Evolutionary conservation across 768 basidiomycete species (phyloP).

Genomic region (Tulasnella sp.): DNA sequence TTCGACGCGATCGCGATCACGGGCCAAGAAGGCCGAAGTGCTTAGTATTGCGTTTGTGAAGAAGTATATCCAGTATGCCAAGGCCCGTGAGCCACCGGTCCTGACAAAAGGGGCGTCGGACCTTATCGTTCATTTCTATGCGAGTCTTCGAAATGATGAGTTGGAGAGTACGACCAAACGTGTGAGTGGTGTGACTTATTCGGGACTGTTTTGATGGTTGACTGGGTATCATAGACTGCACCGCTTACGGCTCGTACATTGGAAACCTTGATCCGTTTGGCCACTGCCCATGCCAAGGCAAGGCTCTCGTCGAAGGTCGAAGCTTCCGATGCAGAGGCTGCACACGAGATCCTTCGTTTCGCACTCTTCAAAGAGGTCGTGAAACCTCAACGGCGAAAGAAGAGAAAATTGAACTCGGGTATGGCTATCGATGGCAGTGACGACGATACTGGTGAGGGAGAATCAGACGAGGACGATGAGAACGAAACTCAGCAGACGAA

Average conservation of each 20-base stretch:
- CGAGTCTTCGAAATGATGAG: slow-evolving; percentile 82
- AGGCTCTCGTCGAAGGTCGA: slow-evolving; percentile 78
- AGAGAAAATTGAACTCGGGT: slow-evolving; percentile 71
- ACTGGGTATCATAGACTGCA: slow-evolving; percentile 54
- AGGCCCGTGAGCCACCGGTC: slow-evolving; percentile 70
- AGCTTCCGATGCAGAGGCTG: slow-evolving; percentile 71
- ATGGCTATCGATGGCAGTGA: slow-evolving; percentile 31
- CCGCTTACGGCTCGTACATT: slow-evolving; percentile 96
- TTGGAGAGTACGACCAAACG: slow-evolving; percentile 81
- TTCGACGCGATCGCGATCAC: slow-evolving; percentile 36
- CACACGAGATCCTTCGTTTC: slow-evolving; percentile 91
- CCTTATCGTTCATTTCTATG: slow-evolving; percentile 85
- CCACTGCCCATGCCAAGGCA: slow-evolving; percentile 95
- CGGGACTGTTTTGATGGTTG: not conserved
- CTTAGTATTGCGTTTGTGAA: slow-evolving; percentile 91
- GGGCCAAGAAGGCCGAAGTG: slow-evolving; percentile 57
- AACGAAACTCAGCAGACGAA: slow-evolving; percentile 14
- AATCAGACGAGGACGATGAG: slow-evolving; percentile 36
- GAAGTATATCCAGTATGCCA: slow-evolving; percentile 97
- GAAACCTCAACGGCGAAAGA: slow-evolving; percentile 66
- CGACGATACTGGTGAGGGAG: slow-evolving; percentile 39
- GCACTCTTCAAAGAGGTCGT: slow-evolving; percentile 97
- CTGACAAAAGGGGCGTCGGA: slow-evolving; percentile 91
- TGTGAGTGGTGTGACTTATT: slow-evolving; percentile 30
- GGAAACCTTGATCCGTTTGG: slow-evolving; percentile 94